These are phyloP conservation scores for Termitomyces sp. DNA, from an alignment of 768 basidiomycete species.

Conservation along the genomic window DNA sequence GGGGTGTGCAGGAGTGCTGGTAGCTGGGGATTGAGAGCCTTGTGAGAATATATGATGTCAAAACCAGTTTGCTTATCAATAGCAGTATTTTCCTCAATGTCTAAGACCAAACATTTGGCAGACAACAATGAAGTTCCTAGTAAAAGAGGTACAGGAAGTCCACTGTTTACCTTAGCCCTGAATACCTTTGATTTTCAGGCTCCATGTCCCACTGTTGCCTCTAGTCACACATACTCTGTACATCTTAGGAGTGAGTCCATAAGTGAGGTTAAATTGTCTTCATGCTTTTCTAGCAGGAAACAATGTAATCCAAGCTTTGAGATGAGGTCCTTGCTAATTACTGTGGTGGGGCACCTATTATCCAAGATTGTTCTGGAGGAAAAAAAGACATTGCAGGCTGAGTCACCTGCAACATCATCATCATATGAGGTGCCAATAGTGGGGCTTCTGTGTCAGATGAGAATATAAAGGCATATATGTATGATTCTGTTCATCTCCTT, in stretches of 20 bases:
- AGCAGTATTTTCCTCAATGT: slow-evolving; percentile 11
- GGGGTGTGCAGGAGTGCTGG: neutral
- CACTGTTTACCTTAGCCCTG: slow-evolving; percentile 14
- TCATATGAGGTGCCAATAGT: too few species aligned
- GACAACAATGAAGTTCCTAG: slow-evolving; percentile 21
- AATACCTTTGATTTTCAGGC: slow-evolving; percentile 14
- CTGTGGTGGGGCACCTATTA: slow-evolving; percentile 7
- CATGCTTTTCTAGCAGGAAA: slow-evolving; percentile 11
- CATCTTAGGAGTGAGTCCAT: slow-evolving; percentile 9
- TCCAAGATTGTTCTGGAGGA: slow-evolving; percentile 8
- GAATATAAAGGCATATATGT: neutral
- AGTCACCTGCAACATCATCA: neutral
- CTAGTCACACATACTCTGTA: too few species aligned
- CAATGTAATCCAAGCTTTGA: slow-evolving; percentile 1
- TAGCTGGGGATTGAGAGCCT: neutral
- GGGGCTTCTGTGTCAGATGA: too few species aligned
- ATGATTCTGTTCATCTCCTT: neutral
- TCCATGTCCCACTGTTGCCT: slow-evolving; percentile 9
- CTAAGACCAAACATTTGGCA: slow-evolving; percentile 14
- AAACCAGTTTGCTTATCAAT: too few species aligned
- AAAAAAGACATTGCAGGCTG: neutral
- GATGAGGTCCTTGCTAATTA: too few species aligned
- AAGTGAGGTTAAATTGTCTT: slow-evolving; percentile 17
- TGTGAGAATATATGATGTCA: neutral
- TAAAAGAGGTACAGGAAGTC: slow-evolving; percentile 17